phyloP scores from a whole-genome alignment of 2,329 filamentous ascomycete genomes.

The Fusarium vanettenii region DNA sequence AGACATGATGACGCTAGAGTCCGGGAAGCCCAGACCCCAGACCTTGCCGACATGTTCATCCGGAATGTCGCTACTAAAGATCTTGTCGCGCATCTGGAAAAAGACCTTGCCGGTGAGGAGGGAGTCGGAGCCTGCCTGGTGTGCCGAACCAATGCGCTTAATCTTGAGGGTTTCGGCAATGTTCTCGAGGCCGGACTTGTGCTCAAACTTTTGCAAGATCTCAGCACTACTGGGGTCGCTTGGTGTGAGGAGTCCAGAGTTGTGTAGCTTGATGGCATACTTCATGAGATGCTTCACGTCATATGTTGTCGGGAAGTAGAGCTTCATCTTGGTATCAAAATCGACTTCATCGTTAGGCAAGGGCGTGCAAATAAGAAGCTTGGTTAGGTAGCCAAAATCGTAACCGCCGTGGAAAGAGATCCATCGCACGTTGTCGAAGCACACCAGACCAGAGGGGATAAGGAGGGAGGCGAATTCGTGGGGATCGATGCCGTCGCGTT shows the following conservation, averaged over 20 bases:
- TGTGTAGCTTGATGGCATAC: conserved; percentile 79
- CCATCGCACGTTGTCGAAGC: conserved; percentile 91
- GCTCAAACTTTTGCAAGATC: conserved; percentile 85
- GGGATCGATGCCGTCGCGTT: conserved; percentile 90
- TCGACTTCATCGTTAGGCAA: conserved; percentile 90
- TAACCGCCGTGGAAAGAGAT: conserved; percentile 98
- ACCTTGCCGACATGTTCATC: conserved; percentile 89
- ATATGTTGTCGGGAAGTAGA: conserved; percentile 93
- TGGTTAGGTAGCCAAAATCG: conserved; percentile 97
- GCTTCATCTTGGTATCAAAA: conserved; percentile 88
- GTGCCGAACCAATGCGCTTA: conserved; percentile 85
- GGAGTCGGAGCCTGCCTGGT: conserved; percentile 94
- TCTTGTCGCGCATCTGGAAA: conserved; percentile 89
- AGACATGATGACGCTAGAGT: conserved; percentile 59
- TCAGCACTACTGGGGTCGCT: conserved; percentile 74
- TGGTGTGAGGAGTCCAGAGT: conserved; percentile 71
- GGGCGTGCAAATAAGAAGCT: conserved; percentile 85
- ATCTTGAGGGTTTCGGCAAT: conserved; percentile 94
- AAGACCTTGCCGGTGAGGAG: conserved; percentile 94
- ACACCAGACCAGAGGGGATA: conserved; percentile 91
- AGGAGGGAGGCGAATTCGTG: conserved; percentile 88
- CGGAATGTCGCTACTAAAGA: conserved; percentile 85
- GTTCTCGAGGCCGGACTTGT: conserved; percentile 92
- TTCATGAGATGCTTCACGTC: conserved; percentile 99
- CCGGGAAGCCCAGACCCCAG: conserved; percentile 87